Base-by-base conservation (phyloP, 495 filamentous ascomycete genomes). In the Lepraria neglecta region DNA sequence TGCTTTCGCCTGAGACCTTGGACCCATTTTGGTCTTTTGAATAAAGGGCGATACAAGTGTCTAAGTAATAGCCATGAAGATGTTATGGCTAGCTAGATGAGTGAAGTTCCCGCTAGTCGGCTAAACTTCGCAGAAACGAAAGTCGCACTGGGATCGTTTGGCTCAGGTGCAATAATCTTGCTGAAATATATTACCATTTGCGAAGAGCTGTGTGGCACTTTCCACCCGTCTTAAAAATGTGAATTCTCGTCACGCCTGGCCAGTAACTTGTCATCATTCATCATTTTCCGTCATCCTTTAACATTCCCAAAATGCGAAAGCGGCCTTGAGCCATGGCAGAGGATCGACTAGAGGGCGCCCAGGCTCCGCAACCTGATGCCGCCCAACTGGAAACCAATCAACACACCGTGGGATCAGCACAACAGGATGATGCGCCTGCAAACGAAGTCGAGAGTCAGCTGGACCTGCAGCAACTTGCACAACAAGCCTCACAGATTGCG, bases 401-500 rank as follows among this genome's bases (percentile, higher is more conserved):
- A 38, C 40, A 56, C 24, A 61, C 30, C 28, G 12, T n/a, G 33
- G 47, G 21, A 33, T 31, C 46, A 27, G 27, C n/a, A 7, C 11
- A 28, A 30, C 33, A 45, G 30, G 30, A 27, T n/a, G 30, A 1
- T 21, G 19, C 17, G 28, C 44, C 30, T 21, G 33, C 12, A 7
- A 31, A 2, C 17, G 52, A 30, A 17, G 7, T 30, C 14, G 30
- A 40, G 19, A 33, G 33, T 40, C 21, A 38, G 7, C 9, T 56
- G 28, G 19, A 48, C 17, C 52, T 62, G 27, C 60, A 62, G 52
- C 51, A 48, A 46, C 35, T 62, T 35, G 60, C 60, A 31, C 60
- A 57, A 56, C 47, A 62, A 56, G 60, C 60, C n/a, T 57, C 60
- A 30, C 45, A 50, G n/a, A 28, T 24, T 27, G 28, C 52, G 42